phyloP scores from a whole-genome alignment of 257 asterid species.

The Nemophila menziesii region DNA sequence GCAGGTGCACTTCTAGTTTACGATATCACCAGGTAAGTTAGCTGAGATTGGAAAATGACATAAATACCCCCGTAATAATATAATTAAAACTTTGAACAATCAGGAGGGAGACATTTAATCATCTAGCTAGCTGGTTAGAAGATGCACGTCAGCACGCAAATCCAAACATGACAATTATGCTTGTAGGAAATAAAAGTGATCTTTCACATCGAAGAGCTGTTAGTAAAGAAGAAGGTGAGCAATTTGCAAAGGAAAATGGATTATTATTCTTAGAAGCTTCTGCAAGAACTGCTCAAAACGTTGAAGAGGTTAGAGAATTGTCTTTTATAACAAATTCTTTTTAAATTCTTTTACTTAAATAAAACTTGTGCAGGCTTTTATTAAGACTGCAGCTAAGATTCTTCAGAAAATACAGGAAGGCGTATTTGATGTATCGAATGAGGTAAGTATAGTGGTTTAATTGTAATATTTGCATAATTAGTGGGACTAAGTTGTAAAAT shows the following conservation, averaged over 20 bases:
- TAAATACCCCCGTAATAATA: too few species aligned
- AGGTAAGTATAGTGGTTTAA: constrained; percentile 28
- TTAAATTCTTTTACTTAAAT: neutral
- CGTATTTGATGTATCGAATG: constrained; percentile 56
- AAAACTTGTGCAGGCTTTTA: constrained; percentile 38
- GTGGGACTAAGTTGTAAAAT: constrained; percentile 1
- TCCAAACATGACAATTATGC: constrained; percentile 70
- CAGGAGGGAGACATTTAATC: constrained; percentile 77
- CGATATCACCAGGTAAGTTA: constrained; percentile 4
- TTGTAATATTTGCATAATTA: too few species aligned
- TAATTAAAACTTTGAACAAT: neutral
- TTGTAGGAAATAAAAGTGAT: constrained; percentile 68
- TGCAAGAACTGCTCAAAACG: constrained; percentile 80
- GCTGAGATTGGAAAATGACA: too few species aligned
- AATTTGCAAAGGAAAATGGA: constrained; percentile 71
- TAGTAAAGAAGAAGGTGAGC: constrained; percentile 82
- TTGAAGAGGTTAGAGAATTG: constrained; percentile 64
- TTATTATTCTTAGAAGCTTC: constrained; percentile 63
- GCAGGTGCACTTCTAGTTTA: constrained; percentile 4
- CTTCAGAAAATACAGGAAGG: constrained; percentile 74
- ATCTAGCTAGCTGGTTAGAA: constrained; percentile 73
- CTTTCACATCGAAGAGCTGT: constrained; percentile 68
- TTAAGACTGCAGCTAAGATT: constrained; percentile 52
- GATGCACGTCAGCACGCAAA: constrained; percentile 82
- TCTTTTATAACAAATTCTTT: neutral